phyloP scores from a whole-genome alignment of 2,329 filamentous ascomycete species.

The Apiospora phragmitis region DNA sequence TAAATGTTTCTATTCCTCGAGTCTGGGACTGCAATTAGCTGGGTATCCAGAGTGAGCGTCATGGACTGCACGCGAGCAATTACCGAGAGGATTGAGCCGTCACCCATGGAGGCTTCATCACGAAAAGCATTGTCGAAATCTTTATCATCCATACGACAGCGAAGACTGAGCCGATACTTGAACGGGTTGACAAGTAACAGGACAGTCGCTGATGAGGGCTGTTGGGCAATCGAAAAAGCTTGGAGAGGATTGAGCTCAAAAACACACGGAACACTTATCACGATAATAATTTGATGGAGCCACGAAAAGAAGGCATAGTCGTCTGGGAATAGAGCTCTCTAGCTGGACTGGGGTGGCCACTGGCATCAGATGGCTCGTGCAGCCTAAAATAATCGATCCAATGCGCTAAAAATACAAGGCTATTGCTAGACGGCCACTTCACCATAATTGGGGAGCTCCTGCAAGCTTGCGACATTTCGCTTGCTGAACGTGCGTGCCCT shows the following conservation, averaged over 20 bases:
- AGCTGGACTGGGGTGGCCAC: conserved; percentile 4
- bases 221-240: neutral
- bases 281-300: conserved; percentile 9
- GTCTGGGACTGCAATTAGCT: conserved; percentile 52
- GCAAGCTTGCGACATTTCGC: neutral
- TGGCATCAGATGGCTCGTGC: conserved; percentile 7
- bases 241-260: neutral
- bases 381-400: neutral
- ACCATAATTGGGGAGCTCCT: neutral
- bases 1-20: conserved; percentile 87
- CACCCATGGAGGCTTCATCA: conserved; percentile 34
- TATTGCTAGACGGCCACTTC: neutral
- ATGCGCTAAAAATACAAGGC: neutral
- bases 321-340: neutral
- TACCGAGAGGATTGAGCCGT: conserved; percentile 35
- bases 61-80: conserved; percentile 11
- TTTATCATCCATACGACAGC: conserved; percentile 36
- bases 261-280: conserved; percentile 6
- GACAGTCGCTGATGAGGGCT: neutral
- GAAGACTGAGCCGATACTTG: conserved; percentile 4
- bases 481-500: neutral
- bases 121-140: conserved; percentile 33
- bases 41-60: conserved; percentile 9
- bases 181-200: neutral
- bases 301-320: conserved; percentile 4